Evolutionary conservation across 2,329 filamentous ascomycete genomes (phyloP), one percentile per base, ranked within the genome.

Genomic region (Xylariaceae sp.): DNA sequence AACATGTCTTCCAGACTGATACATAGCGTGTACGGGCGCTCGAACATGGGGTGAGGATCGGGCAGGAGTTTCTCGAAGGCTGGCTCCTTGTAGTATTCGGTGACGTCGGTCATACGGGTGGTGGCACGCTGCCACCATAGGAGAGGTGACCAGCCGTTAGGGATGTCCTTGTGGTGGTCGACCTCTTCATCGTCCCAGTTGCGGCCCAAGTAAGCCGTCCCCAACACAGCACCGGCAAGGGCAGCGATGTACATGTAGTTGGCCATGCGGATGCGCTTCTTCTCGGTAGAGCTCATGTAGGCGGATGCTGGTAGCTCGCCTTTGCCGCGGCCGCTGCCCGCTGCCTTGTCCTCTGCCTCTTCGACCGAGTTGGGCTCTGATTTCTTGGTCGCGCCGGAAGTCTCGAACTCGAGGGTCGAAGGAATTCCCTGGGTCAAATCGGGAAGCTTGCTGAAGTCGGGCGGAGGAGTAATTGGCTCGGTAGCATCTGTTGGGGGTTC

Each of bases 351-450:
- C 14, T 54, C 47, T 31, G 61, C 63, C 14, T 69, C 69, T 11
- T 74, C 71, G 16, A 75, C 54, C 0, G 72, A 60, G 34, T 73
- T 51, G 41, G 73, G 52, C 0, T 68, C 67, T 0, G 66, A 59
- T 59, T 69, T 62, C 62, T 75, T 58, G 59, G 66, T 72, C n/a
- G 72, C 69, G 7, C 22, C 71, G 0, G 74, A 71, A 51, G 87
- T 81, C 72, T 97, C 93, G 54, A 86, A 86, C 51, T 87, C 89
- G 50, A 97, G 80, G 1, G 92, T 96, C 2, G 92, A 96, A 0
- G 93, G 93, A 57, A 97, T 96, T 58, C 93, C 93, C 66, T 93
- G 87, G n/a, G 90, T 94, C 42, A 97, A 79, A 68, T 97, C 92
- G 48, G 93, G 93, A 12, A 97, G 82, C 48, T 89, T 86, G 45